Conservation (phyloP, 306 rosid species). For the Glycine latifolia region DNA sequence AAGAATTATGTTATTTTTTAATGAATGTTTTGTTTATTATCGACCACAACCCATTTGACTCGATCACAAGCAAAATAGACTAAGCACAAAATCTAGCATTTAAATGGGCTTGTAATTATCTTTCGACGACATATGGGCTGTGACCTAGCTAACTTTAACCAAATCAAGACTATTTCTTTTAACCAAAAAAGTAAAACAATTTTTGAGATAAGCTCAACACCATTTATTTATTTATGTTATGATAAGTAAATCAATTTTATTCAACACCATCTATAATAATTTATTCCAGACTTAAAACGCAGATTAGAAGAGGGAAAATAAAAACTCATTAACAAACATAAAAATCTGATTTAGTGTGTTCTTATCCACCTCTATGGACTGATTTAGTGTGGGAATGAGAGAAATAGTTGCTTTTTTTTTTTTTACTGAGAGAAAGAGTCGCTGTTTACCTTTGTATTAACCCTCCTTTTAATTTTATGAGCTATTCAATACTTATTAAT, state of each 20-base stretch:
- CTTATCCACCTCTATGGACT: not conserved
- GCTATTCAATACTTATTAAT: not conserved
- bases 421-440: too few species aligned
- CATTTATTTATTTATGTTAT: too few species aligned
- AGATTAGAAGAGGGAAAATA: not conserved
- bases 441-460: too few species aligned
- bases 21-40: too few species aligned
- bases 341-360: not conserved
- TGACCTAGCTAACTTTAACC: not conserved
- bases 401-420: too few species aligned
- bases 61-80: not conserved
- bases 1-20: too few species aligned
- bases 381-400: too few species aligned
- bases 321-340: not conserved
- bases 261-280: not conserved
- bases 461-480: too few species aligned
- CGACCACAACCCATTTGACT: too few species aligned
- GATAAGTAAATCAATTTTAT: too few species aligned
- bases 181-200: not conserved
- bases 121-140: not conserved
- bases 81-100: too few species aligned
- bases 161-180: not conserved
- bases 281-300: not conserved
- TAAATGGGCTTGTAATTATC: not conserved
- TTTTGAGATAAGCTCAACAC: not conserved